Base-by-base conservation (phyloP, 2,329 filamentous ascomycete species). In the Monosporascus sp. region DNA sequence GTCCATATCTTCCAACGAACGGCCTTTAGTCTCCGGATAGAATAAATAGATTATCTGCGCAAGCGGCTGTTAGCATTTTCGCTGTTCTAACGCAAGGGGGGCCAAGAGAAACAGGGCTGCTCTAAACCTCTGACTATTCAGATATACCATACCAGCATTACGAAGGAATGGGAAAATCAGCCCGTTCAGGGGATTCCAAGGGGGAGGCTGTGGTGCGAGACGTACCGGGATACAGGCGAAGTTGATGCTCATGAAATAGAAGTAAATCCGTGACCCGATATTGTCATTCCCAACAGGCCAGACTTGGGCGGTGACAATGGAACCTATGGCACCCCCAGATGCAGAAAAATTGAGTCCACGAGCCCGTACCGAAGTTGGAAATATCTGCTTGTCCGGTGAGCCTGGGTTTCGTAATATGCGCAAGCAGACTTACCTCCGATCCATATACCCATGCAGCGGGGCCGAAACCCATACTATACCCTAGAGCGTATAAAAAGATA, bases 381-480 rank as follows among this genome's bases (percentile, higher is more conserved):
- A 83, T 57, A 84, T 83, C 73, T 76, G 27, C 11, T 17, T 2
- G 34, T 16, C 2, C 7, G 19, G 16, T 56, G 38, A 53, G 55
- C 36, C 2, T 19, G 48, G 41, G 20, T 47, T 22, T 14, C 48
- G 46, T 44, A n/a, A 14, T 26, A 20, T 11, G 22, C 4, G 40
- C 41, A 17, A n/a, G 20, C 36, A 31, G 3, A 49, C 66, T 24
- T 56, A 80, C 78, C 69, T 84, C 81, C 0, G 79, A 75, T n/a
- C 78, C 78, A 56, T 84, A 84, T 0, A 84, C 78, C 81, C 81
- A 84, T 0, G 79, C 73, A 1, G 79, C 76, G 0, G 81, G 79
- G 0, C 81, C 81, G 44, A 83, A 81, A 0, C 81, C 79, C 56
- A 84, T 70, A 49, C 77, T 81, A 61, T 81, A 84, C 0, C 81